Base-by-base conservation (phyloP, 345 rosid species). In the Gossypium anomalum region DNA sequence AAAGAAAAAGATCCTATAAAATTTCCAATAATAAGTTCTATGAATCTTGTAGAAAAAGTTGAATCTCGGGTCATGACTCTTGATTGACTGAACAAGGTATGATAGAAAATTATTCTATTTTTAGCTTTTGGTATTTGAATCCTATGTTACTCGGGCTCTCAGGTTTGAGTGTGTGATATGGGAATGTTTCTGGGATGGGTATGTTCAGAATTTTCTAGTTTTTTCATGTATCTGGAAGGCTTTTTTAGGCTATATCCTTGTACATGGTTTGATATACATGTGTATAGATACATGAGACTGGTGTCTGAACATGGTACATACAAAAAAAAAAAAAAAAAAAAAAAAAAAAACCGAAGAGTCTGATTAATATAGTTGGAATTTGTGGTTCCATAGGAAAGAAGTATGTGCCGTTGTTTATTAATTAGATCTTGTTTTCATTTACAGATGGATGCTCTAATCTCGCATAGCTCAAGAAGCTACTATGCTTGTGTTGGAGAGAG, bases 401-500 rank as follows among this genome's bases (percentile, higher is more conserved):
- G 59, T 69, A 1, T 70, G 60, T 27, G 22, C 23, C 10, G 7
- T 4, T 4, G 5, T 12, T 34, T 34, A 34, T 1, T 19, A 41
- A 16, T 25, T 47, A 15, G 45, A 73, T 65, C 29, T 9, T 51
- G 53, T 65, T 58, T 60, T 55, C 17, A 49, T 76, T n/a, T 79
- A 74, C 80, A 90, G 99, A 91, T 90, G 98, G 99, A 95, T 81
- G 96, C 99, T 67, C 79, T 93, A 48, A 93, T 93, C 67, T 91
- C 93, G 59, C 91, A 93, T 77, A 87, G 92, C 83, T 85, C 94
- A 14, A 93, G 83, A 81, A 95, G 99, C 83, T 91, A 89, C 79
- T 95, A 95, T 75, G 97, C 98, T 64, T 93, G 98, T 85, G 98
- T 95, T 68, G 99, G 99, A 74, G 99, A 95, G 87, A 93, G 98